Evolutionary conservation across 306 rosid species (phyloP), one percentile per base, ranked within the genome.

Genomic region (Castanea sativa): DNA sequence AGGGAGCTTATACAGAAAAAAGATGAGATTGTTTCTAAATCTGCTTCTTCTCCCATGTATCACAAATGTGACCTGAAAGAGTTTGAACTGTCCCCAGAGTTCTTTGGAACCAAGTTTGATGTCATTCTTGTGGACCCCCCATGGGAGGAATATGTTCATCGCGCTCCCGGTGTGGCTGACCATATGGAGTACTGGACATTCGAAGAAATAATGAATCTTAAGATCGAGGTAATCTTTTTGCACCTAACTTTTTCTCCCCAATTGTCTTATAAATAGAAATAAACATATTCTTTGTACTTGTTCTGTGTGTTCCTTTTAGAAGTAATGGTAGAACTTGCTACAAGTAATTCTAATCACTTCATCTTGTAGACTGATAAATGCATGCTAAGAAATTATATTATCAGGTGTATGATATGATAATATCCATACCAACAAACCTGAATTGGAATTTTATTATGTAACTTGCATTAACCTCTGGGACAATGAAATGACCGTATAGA

Each of bases 81-180:
- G 78, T 90, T 91, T 85, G 99, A 96, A 84, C 88, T 96, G 65
- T 84, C 99, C 41, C 97, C 98, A 0, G 99, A 96, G 79, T 96
- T 91, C 86, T 93, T 96, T 77, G 98, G 98, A 75, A 90, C 99
- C 55, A 96, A 96, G 88, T 96, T 96, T 79, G 99, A 96, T 78
- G 99, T 96, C 73, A 96, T 96, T 86, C 99, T 96, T 80, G 90
- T 96, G 77, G 99, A 96, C 79, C 99, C 99, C 67, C 99, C 98
- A 20, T 94, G 99, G 99, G 99, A 96, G 88, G 99, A 96, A 81
- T 96, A 96, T 75, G 97, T 89, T 71, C 99, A 96, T 85, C 97
- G 99, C 3, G 99, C 99, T 77, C 99, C 99, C 82, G 99, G 99
- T 74, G 99, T 93, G 45, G 97, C 99, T 85, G 99, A 96, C 81